Evolutionary conservation across 306 rosid genomes (phyloP), one percentile per base, ranked within the genome.

Genomic region (Amphicarpaea edgeworthii): DNA sequence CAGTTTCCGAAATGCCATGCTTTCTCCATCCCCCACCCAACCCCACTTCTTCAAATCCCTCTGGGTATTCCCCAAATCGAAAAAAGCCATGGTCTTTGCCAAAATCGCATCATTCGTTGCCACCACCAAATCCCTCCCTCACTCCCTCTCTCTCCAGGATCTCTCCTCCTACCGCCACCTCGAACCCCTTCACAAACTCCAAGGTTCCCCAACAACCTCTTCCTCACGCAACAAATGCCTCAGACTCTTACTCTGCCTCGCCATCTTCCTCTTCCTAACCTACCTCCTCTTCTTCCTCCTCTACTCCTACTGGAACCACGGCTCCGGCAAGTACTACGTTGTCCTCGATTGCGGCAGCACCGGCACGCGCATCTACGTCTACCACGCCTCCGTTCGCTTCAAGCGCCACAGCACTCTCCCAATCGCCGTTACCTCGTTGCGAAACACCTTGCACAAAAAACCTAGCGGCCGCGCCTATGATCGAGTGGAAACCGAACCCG

Each of bases 281-380:
- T 94, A 91, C 82, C 38, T 87, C 43, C 0, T 85, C 77, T 83
- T 85, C 8, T n/a, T 81, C 77, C 83, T 77, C 61, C 64, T 75
- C 50, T 90, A 79, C 84, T 88, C 94, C 8, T 87, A 88, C 78
- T 92, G 93, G 96, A 84, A 80, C 61, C 88, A 32, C 67, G 91
- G 86, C 57, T 80, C 88, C 3, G 87, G 90, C 10, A 91, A 82
- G 32, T 95, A 77, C 68, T 95, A 86, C 79, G 88, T 95, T 72
- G 97, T 95, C 15, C 96, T 95, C 46, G 98, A 95, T 72, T 85
- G 89, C 76, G 98, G 98, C 14, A 95, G 98, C 73, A 95, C 98
- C 21, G 97, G 98, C 1, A 92, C 96, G 73, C 83, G 98, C 14
- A 87, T 87, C 46, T 85, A 83, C 84, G 91, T 95, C 6, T 95